Percentiles rank a stretch among this genome's conserved stretches.
phyloP scores from a whole-genome alignment of 768 basidiomycete species.

The Tylopilus felleus region DNA sequence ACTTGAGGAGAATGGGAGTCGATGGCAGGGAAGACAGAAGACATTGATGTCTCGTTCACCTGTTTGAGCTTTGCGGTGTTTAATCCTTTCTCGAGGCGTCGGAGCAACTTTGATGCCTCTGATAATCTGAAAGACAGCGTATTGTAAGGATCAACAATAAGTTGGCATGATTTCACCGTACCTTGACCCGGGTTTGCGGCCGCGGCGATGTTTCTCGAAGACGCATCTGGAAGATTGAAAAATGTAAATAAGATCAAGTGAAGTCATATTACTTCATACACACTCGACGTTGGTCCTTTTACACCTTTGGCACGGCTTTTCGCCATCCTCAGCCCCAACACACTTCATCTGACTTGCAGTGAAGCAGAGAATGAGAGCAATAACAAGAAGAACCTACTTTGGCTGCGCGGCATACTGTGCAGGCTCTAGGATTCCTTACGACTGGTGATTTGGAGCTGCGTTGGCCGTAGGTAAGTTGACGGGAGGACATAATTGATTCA shows the following conservation, averaged over 20 bases:
- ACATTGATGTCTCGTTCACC: slow-evolving; percentile 30
- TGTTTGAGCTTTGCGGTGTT: slow-evolving; percentile 76
- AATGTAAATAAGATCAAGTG: slow-evolving; percentile 11
- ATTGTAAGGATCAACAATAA: slow-evolving; percentile 2
- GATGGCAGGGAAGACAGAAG: slow-evolving; percentile 33
- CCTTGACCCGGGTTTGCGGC: slow-evolving; percentile 90
- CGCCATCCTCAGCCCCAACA: slow-evolving; percentile 83
- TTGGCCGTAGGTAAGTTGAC: slow-evolving; percentile 6
- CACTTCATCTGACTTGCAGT: slow-evolving; percentile 72
- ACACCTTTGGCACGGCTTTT: slow-evolving; percentile 79
- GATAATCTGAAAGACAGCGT: slow-evolving; percentile 53
- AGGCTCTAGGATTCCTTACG: slow-evolving; percentile 57
- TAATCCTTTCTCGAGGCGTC: slow-evolving; percentile 80
- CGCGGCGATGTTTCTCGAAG: slow-evolving; percentile 87
- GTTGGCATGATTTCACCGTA: slow-evolving; percentile 33
- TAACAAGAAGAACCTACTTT: slow-evolving; percentile 48
- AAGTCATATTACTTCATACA: slow-evolving; percentile 25
- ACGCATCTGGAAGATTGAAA: slow-evolving; percentile 51
- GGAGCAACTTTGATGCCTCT: slow-evolving; percentile 86
- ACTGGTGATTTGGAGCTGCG: slow-evolving; percentile 42
- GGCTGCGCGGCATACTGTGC: slow-evolving; percentile 80
- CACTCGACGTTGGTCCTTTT: slow-evolving; percentile 76
- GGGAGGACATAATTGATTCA: slow-evolving; percentile 4
- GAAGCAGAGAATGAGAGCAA: slow-evolving; percentile 13
- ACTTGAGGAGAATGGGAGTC: slow-evolving; percentile 26